Conservation (phyloP, 2,329 filamentous ascomycete genomes). For the Fusarium multiceps region DNA sequence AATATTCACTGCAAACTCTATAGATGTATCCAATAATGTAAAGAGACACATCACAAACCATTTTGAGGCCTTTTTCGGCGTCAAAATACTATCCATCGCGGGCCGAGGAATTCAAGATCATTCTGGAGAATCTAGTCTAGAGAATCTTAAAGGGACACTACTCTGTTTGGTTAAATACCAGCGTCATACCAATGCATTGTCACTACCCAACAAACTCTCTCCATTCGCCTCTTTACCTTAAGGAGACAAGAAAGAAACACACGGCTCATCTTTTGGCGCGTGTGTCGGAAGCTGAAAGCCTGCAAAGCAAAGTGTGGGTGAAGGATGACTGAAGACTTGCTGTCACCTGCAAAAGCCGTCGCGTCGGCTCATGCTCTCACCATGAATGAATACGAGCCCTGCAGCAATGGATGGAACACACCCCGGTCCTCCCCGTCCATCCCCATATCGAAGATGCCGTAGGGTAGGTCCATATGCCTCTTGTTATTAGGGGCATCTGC, state of each 20-base stretch:
- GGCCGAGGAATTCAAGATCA: slow-evolving; percentile 3
- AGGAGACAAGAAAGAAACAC: slow-evolving; percentile 13
- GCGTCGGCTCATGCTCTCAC: slow-evolving; percentile 27
- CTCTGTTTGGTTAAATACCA: slow-evolving; percentile 23
- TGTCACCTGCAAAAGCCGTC: slow-evolving; percentile 43
- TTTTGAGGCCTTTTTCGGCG: neutral
- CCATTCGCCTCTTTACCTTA: slow-evolving; percentile 7
- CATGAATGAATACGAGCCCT: slow-evolving; percentile 44
- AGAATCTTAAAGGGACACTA: neutral
- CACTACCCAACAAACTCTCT: slow-evolving; percentile 32
- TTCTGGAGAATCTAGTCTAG: neutral
- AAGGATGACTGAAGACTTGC: neutral
- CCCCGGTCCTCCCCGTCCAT: slow-evolving; percentile 4
- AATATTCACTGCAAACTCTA: neutral
- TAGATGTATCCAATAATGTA: neutral
- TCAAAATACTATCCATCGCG: neutral
- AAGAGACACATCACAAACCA: neutral
- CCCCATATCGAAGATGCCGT: slow-evolving; percentile 6
- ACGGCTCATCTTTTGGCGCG: slow-evolving; percentile 37
- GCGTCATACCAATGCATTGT: slow-evolving; percentile 23
- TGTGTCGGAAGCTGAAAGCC: slow-evolving; percentile 36
- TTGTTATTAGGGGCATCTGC: slow-evolving; percentile 24
- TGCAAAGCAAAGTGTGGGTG: neutral
- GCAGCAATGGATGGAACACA: neutral
- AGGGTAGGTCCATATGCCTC: neutral